phyloP scores from a whole-genome alignment of 257 asterid genomes.

The Salvia miltiorrhiza region DNA sequence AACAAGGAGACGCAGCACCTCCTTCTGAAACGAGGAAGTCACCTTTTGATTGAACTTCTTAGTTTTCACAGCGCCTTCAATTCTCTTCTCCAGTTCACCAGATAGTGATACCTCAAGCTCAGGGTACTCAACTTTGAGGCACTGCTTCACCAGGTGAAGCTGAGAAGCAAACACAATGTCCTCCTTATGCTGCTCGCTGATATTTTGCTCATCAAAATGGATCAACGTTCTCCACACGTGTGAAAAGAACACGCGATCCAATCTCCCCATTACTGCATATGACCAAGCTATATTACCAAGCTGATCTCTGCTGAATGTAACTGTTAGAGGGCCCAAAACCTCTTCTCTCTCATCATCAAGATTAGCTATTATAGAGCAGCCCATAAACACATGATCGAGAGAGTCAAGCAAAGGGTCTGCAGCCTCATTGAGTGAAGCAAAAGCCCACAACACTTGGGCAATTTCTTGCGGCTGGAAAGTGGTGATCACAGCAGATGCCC shows the following conservation, averaged over 20 bases:
- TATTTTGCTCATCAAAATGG: conserved; percentile 52
- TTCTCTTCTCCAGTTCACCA: conserved; percentile 52
- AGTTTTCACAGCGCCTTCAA: conserved; percentile 63
- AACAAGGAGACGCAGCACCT: conserved; percentile 82
- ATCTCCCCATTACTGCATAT: conserved; percentile 76
- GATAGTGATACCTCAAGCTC: conserved; percentile 55
- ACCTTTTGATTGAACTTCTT: conserved; percentile 77
- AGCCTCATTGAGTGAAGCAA: conserved; percentile 79
- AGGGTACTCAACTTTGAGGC: conserved; percentile 69
- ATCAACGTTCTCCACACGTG: conserved; percentile 60
- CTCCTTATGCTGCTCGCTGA: conserved; percentile 65
- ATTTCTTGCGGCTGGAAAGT: conserved; percentile 86
- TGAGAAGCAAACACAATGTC: conserved; percentile 89
- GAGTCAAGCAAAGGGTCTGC: conserved; percentile 64
- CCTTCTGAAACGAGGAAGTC: conserved; percentile 92
- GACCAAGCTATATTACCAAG: conserved; percentile 88
- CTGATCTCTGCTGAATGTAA: conserved; percentile 63
- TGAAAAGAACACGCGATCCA: conserved; percentile 53
- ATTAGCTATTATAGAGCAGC: conserved; percentile 26
- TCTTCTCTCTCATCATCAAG: conserved; percentile 27
- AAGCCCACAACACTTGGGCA: conserved; percentile 92
- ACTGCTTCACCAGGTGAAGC: conserved; percentile 66
- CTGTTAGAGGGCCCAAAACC: conserved; percentile 22
- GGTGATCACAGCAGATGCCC: conserved; percentile 57
- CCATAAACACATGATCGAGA: conserved; percentile 50